Evolutionary conservation across 306 rosid species (phyloP), one percentile per base, ranked within the genome.

Genomic region (Malus sylvestris): DNA sequence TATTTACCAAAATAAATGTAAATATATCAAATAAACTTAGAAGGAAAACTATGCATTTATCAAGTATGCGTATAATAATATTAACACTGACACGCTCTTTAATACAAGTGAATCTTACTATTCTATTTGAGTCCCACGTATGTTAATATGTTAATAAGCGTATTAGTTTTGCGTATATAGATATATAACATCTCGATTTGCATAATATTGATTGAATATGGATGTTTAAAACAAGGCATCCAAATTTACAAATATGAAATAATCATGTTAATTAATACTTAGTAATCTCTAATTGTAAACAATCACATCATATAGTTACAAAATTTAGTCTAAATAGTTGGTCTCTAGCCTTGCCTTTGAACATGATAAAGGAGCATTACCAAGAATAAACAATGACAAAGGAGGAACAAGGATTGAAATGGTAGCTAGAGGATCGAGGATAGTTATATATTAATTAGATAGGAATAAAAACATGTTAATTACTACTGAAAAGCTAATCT

Each of bases 1-100:
- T 96, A 80, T 7, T 27, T 13, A 76, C 16, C 18, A 14, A 49
- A 49, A 49, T 49, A 49, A 49, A 15, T 49, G 15, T 49, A 49
- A 49, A 49, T 49, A 49, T 49, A 49, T 49, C 55, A 49, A 49
- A 49, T 15, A 49, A 49, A 49, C 55, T 49, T 49, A 49, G 2
- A 49, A 49, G 20, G 16, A 49, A 49, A 49, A 49, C 53, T 4
- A 49, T 49, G 53, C 1, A 49, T 49, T 49, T 18, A 49, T 49
- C 55, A 49, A 49, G 55, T 49, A 49, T 49, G 20, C 8, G 3
- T 49, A 15, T 15, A 49, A 5, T 49, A 14, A 49, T 49, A 49
- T 15, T 5, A 49, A 15, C 15, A 49, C 18, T 15, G 55, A 15
- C 55, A 49, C 2, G 19, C 8, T 49, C 6, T 49, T 49, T 5